A percentile compares a stretch with the other conserved stretches of the same genome.
phyloP scores from a whole-genome alignment of 768 basidiomycete species.

The Collybia sp. region DNA sequence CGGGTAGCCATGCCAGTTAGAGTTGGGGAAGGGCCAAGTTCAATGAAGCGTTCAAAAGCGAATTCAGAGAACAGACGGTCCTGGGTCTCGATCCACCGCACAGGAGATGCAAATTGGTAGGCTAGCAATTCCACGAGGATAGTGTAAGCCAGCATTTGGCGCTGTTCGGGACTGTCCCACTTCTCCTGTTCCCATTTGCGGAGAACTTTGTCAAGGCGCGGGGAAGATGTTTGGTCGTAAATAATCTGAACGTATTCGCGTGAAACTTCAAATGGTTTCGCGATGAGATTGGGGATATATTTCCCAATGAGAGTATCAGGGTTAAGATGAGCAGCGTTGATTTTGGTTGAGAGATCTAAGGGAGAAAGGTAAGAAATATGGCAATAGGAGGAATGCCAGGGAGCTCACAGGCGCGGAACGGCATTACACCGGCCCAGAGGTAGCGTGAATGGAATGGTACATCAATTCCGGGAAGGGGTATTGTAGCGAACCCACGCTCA shows the following conservation, averaged over 20 bases:
- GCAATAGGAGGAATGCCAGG: constrained; percentile 1
- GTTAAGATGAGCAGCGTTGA: constrained; percentile 85
- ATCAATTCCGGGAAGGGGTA: constrained; percentile 94
- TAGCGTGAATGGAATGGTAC: constrained; percentile 99
- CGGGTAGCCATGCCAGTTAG: constrained; percentile 92
- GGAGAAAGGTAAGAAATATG: background rate
- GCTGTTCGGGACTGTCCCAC: constrained; percentile 78
- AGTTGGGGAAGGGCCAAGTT: constrained; percentile 94
- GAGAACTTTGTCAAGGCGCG: constrained; percentile 92
- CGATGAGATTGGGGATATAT: constrained; percentile 97
- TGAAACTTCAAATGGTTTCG: constrained; percentile 79
- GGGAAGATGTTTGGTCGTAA: constrained; percentile 95
- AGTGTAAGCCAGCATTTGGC: constrained; percentile 91
- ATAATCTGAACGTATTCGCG: constrained; percentile 91
- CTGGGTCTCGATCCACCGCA: constrained; percentile 99
- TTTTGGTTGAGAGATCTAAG: constrained; percentile 94
- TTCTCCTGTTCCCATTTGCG: constrained; percentile 89
- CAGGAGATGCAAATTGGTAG: constrained; percentile 97
- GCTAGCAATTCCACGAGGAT: constrained; percentile 96
- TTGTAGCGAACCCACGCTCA: constrained; percentile 95
- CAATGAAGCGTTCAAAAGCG: constrained; percentile 90
- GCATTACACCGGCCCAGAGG: constrained; percentile 97
- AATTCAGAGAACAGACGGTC: constrained; percentile 86
- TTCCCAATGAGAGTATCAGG: constrained; percentile 92
- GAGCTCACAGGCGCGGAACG: constrained; percentile 91